Conservation (phyloP, 331 rosid genomes). For the Dryas integrifolia region DNA sequence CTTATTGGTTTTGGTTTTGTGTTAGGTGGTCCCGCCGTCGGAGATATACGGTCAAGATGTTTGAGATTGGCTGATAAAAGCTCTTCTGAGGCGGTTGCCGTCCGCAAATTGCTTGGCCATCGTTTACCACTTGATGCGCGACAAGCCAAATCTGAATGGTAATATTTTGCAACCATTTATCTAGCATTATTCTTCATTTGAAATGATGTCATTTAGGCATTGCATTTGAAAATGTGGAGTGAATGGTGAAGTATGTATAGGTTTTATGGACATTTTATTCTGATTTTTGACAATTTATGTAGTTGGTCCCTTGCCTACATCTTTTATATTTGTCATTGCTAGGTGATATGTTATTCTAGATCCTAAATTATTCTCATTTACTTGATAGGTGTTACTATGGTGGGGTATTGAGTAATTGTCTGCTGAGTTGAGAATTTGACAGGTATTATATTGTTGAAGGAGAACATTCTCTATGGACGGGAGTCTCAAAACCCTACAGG, state of each 20-base stretch:
- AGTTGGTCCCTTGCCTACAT: background rate
- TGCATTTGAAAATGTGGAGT: background rate
- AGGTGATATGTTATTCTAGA: background rate
- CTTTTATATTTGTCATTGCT: background rate
- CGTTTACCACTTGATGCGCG: slow-evolving; percentile 60
- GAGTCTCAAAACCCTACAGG: slow-evolving; percentile 86
- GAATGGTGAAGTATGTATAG: background rate
- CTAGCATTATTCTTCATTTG: background rate
- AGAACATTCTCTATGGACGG: slow-evolving; percentile 67
- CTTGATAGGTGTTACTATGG: slow-evolving; percentile 27
- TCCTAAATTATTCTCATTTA: slow-evolving; percentile 19
- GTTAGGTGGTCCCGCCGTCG: slow-evolving; percentile 95
- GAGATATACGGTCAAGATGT: slow-evolving; percentile 96
- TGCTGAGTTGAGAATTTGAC: slow-evolving; percentile 31
- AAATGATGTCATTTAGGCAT: background rate
- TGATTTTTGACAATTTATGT: background rate
- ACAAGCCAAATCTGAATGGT: slow-evolving; percentile 84
- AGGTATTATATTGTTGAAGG: slow-evolving; percentile 96
- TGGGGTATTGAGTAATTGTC: slow-evolving; percentile 29
- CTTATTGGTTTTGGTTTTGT: background rate
- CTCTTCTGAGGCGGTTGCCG: slow-evolving; percentile 82
- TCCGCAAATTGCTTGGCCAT: slow-evolving; percentile 82
- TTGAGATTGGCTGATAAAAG: slow-evolving; percentile 83
- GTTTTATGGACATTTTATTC: background rate
- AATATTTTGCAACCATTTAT: background rate